A percentile compares a stretch with the other conserved stretches of the same genome.
phyloP scores from a whole-genome alignment of 208 protist genomes.

The Vickermania ingenoplastis region DNA sequence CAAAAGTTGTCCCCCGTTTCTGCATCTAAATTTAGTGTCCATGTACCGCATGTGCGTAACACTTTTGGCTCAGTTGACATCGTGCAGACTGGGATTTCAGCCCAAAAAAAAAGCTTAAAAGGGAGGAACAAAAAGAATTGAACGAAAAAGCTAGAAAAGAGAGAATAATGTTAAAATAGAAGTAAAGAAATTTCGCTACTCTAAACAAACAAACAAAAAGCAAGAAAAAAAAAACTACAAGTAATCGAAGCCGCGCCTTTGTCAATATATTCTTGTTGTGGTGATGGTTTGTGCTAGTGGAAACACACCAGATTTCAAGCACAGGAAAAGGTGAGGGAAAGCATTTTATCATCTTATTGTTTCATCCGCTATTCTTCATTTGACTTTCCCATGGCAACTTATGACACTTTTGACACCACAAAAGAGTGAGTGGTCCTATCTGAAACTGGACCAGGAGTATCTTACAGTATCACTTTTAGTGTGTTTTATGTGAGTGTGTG shows the following conservation, averaged over 20 bases:
- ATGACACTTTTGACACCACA: too few relatives aligned
- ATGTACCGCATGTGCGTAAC: slow-evolving; percentile 53
- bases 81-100: not conserved
- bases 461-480: slow-evolving; percentile 1
- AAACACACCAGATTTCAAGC: too few relatives aligned
- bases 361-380: too few relatives aligned
- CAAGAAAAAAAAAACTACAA: too few relatives aligned
- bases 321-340: too few relatives aligned
- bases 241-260: too few relatives aligned
- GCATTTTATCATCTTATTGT: too few relatives aligned
- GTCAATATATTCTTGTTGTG: too few relatives aligned
- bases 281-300: too few relatives aligned
- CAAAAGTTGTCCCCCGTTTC: slow-evolving; percentile 38
- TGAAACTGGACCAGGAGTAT: slow-evolving; percentile 3
- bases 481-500: too few relatives aligned
- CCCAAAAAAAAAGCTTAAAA: slow-evolving; percentile 4
- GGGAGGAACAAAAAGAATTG: slow-evolving; percentile 6
- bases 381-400: too few relatives aligned
- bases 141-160: slow-evolving; percentile 7
- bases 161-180: slow-evolving; percentile 10
- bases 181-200: slow-evolving; percentile 2
- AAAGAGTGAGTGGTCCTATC: slow-evolving; percentile 2
- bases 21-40: slow-evolving; percentile 58
- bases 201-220: too few relatives aligned
- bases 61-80: slow-evolving; percentile 15